These are phyloP conservation scores for Alternaria alternata DNA, from an alignment of 2,329 filamentous ascomycete genomes.

Conservation along the genomic window DNA sequence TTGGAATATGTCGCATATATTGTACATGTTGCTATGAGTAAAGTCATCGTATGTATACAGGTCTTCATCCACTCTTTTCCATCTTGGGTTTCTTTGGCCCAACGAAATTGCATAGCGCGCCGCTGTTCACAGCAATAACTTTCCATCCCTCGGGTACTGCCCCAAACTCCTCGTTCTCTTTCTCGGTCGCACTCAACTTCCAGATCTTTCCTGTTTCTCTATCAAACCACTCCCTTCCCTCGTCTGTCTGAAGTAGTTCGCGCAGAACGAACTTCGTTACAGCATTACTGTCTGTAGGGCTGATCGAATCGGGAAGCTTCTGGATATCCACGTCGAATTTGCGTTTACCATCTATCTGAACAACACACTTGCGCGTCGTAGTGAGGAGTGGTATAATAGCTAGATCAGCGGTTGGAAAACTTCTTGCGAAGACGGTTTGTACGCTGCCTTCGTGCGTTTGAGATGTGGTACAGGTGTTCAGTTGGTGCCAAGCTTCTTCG, in stretches of 20 bases:
- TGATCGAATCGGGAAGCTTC: conserved; percentile 51
- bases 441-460: background rate
- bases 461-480: conserved; percentile 50
- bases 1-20: background rate
- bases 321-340: conserved; percentile 73
- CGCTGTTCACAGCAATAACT: conserved; percentile 71
- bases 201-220: conserved; percentile 45
- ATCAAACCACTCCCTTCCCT: conserved; percentile 65
- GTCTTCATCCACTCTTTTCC: background rate
- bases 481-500: conserved; percentile 78
- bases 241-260: conserved; percentile 67
- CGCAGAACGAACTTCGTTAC: conserved; percentile 68
- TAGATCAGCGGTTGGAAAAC: conserved; percentile 64
- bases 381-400: conserved; percentile 64
- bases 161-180: conserved; percentile 8
- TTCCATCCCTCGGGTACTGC: conserved; percentile 51
- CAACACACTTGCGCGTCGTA: conserved; percentile 65
- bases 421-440: conserved; percentile 54
- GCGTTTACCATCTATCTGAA: conserved; percentile 83
- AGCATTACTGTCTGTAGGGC: conserved; percentile 33
- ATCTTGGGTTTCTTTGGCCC: conserved; percentile 19
- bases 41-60: background rate
- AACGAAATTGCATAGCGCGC: conserved; percentile 79
- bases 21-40: background rate
- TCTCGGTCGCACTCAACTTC: conserved; percentile 22